Percentiles rank a stretch among this genome's conserved stretches.
These are phyloP conservation scores for Aspergillus heteromorphus DNA, from an alignment of 495 filamentous ascomycete species.

Conservation along the genomic window DNA sequence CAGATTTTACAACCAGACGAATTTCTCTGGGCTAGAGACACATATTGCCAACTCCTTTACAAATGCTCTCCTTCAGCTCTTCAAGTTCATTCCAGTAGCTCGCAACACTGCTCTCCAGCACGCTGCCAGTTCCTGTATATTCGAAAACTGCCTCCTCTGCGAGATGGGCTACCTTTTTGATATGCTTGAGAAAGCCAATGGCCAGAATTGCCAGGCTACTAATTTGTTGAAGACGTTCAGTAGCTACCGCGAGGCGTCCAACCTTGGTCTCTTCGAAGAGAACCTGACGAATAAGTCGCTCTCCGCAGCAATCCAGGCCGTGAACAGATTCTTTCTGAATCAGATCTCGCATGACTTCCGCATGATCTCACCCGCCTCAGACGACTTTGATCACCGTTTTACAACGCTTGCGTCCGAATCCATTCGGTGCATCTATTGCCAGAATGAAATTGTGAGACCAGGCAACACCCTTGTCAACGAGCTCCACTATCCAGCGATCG, in stretches of 20 bases:
- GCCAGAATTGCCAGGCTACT: slow-evolving; percentile 92
- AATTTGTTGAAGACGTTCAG: slow-evolving; percentile 89
- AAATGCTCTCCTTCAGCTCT: slow-evolving; percentile 86
- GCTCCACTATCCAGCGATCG: slow-evolving; percentile 66
- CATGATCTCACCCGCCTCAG: slow-evolving; percentile 51
- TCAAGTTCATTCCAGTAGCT: slow-evolving; percentile 82
- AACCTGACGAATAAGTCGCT: slow-evolving; percentile 63
- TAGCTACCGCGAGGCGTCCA: slow-evolving; percentile 65
- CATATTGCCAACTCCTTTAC: slow-evolving; percentile 95
- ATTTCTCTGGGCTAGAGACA: slow-evolving; percentile 86
- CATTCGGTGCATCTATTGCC: slow-evolving; percentile 78
- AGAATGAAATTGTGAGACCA: slow-evolving; percentile 65
- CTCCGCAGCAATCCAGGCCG: slow-evolving; percentile 67
- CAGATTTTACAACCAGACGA: slow-evolving; percentile 89
- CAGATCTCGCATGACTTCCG: slow-evolving; percentile 67
- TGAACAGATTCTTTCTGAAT: slow-evolving; percentile 71
- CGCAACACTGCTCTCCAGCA: slow-evolving; percentile 90
- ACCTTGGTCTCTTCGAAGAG: slow-evolving; percentile 75
- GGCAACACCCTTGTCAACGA: slow-evolving; percentile 73
- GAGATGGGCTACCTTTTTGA: slow-evolving; percentile 95
- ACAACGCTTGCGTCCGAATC: slow-evolving; percentile 50
- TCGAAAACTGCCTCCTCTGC: slow-evolving; percentile 81
- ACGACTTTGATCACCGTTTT: slow-evolving; percentile 54
- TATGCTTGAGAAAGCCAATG: slow-evolving; percentile 94
- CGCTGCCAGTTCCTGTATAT: slow-evolving; percentile 73